Evolutionary conservation across 176 grass and related monocot genomes (phyloP), one percentile per base, ranked within the genome.

Genomic region (Rhipidocladum racemiflorum): DNA sequence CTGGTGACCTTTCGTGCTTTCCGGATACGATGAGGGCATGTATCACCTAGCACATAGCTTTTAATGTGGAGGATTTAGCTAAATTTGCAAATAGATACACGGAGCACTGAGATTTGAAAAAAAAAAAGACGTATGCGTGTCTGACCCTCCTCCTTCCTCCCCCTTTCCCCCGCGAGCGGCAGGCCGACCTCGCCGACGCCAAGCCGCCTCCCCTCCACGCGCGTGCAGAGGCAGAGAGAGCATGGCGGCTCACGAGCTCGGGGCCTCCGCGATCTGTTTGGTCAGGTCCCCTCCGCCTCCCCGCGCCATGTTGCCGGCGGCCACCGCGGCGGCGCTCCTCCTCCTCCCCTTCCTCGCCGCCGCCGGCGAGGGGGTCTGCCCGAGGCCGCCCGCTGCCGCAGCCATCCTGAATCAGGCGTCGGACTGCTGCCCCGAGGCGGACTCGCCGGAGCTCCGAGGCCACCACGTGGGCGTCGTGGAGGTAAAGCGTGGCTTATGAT

Each of bases 331-430:
- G 39, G 81, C 69, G 75, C 42, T 89, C 14, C 61, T 68, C 50
- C 81, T 88, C 75, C 39, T 67, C 61, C 87, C 68, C 5, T 13
- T 88, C 34, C 68, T 75, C 68, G 68, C 28, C 49, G 86, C 68
- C 68, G 75, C 81, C 15, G 76, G 81, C 28, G 75, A 79, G 36
- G 75, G 48, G 28, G 80, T 38, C 29, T 88, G 81, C 81, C 68
- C 68, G 67, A 50, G 30, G 67, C n/a, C n/a, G n/a, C 68, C 67
- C 28, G 49, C 68, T 23, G 81, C 81, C 3, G 60, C 12, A 9
- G 29, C 76, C 40, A n/a, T 88, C 61, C 61, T 88, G 49, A 60
- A n/a, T 18, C 60, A 39, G 17, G 49, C n/a, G 59, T 23, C 49
- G 48, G 12, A 49, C 16, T 59, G 60, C 8, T 88, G 81, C 68